Evolutionary conservation across 1,284 basidiomycete genomes (phyloP), one percentile per base, ranked within the genome.

Genomic region (Fistulinella cinereoalba): DNA sequence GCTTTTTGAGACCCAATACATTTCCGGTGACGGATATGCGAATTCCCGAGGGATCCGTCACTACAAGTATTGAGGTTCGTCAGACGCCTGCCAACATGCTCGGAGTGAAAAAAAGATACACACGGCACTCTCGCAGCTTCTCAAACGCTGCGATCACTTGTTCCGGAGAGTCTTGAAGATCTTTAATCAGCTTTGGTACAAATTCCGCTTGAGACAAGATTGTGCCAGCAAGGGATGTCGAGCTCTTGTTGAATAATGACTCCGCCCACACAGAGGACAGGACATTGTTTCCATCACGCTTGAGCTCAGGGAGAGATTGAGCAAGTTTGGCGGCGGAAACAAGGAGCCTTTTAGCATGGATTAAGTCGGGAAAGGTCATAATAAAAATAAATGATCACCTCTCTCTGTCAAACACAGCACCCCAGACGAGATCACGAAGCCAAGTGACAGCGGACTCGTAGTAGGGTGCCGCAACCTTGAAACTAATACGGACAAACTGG

Each of bases 231-330:
- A 86, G 79, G 15, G 82, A 81, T 1, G 92, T 89, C 11, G 92
- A 94, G 49, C 75, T 80, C 46, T 81, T 74, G 52, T 82, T 79
- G 58, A 82, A 91, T 27, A 93, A 65, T 32, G 93, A 60, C 45
- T 84, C 78, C 21, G 81, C 71, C 66, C 80, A 84, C 34, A 94
- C 73, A 8, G 92, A 87, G 22, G 77, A 76, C 36, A 94, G 74
- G 11, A 99, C 87, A 19, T 80, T 85, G 59, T 75, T 81, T 2
- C 95, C 97, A 59, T 93, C 88, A 37, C 97, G 80, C 75, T 98
- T 99, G 62, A 92, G 76, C 60, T 94, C 86, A 0, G 97, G 97
- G n/a, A 99, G 74, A 22, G 85, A 85, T 66, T 98, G 96, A 34
- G 89, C 81, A 42, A 93, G 81, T 70, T 98, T 98, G 21, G 93